Percentiles rank a stretch among this genome's conserved stretches.
Evolutionary conservation across 257 asterid genomes (phyloP).

Genomic region (Solanum arcanum): DNA sequence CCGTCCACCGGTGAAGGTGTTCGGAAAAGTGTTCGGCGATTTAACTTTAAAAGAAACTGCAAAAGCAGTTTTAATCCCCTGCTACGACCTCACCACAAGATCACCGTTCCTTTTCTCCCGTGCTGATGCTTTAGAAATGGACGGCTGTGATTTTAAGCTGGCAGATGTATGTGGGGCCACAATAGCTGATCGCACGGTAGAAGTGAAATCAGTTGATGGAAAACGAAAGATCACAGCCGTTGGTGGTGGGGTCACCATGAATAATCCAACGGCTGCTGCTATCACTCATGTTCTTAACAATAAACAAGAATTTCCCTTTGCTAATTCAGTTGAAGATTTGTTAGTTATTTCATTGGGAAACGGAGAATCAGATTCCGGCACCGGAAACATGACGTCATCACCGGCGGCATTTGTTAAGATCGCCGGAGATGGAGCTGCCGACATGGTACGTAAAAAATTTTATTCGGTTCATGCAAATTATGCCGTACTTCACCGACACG

Average conservation of each 20-base stretch:
- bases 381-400: conserved; percentile 2
- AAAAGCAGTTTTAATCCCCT: conserved; percentile 67
- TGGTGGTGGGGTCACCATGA: conserved; percentile 58
- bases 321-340: conserved; percentile 51
- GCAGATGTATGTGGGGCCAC: conserved; percentile 52
- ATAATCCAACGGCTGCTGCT: conserved; percentile 78
- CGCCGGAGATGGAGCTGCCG: conserved; percentile 78
- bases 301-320: conserved; percentile 69
- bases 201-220: conserved; percentile 48
- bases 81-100: conserved; percentile 71
- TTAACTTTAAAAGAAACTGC: conserved; percentile 47
- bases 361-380: conserved; percentile 20
- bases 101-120: conserved; percentile 64
- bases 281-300: conserved; percentile 76
- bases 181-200: conserved; percentile 18
- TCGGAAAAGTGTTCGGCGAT: conserved; percentile 3
- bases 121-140: conserved; percentile 76
- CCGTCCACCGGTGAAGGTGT: conserved; percentile 21
- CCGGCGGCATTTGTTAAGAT: conserved; percentile 23
- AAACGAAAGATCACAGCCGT: conserved; percentile 46
- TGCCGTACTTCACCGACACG: neutral
- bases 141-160: conserved; percentile 61
- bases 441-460: conserved; percentile 34
- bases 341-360: conserved; percentile 60
- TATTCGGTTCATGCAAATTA: neutral